Conservation (phyloP, 1,284 basidiomycete genomes). For the Stygiomarasmius scandens region DNA sequence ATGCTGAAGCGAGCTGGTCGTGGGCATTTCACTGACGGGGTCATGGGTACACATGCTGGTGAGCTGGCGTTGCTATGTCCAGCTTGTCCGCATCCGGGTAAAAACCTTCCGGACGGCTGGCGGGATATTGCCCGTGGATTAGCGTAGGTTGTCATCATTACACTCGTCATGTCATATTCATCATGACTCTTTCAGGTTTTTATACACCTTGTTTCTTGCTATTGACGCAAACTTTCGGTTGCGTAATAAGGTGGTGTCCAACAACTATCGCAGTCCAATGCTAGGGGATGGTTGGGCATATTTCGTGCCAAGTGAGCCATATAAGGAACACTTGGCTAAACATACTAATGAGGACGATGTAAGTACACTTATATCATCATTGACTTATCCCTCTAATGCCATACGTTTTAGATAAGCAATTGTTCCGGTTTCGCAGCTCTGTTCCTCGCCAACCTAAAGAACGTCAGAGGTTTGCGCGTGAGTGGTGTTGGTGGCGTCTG, state of each 20-base stretch:
- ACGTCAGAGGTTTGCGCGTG: slow-evolving; percentile 19
- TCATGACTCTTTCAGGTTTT: slow-evolving; percentile 7
- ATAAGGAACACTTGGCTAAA: slow-evolving; percentile 14
- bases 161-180: not conserved
- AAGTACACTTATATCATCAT: not conserved
- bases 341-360: slow-evolving; percentile 22
- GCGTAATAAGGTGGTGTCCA: slow-evolving; percentile 4
- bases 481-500: slow-evolving; percentile 21
- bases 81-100: slow-evolving; percentile 35
- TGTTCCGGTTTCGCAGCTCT: slow-evolving; percentile 24
- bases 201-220: slow-evolving; percentile 18
- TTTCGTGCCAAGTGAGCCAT: slow-evolving; percentile 10
- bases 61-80: slow-evolving; percentile 35
- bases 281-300: slow-evolving; percentile 6
- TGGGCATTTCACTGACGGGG: slow-evolving; percentile 27
- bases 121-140: slow-evolving; percentile 1
- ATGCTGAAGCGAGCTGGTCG: slow-evolving; percentile 32
- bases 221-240: not conserved
- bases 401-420: slow-evolving; percentile 20
- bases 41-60: slow-evolving; percentile 25
- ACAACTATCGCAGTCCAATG: not conserved
- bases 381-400: not conserved
- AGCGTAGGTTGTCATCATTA: not conserved
- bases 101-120: slow-evolving; percentile 34
- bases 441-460: slow-evolving; percentile 19